Conservation (phyloP, 106 monocot species). For the Iris macrosiphon region DNA sequence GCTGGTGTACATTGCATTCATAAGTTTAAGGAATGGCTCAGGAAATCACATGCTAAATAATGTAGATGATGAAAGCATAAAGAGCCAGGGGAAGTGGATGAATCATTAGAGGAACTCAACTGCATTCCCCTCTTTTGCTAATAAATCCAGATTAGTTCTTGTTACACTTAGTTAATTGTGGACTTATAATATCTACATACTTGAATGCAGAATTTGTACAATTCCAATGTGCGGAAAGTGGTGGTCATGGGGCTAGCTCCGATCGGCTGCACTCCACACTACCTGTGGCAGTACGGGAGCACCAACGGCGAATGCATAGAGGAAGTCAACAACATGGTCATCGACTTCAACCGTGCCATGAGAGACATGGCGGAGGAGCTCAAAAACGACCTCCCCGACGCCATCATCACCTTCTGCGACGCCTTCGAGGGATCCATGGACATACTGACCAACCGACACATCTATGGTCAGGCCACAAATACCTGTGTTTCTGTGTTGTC, state of each 20-base stretch:
- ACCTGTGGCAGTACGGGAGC: slow-evolving; percentile 45
- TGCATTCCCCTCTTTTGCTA: not conserved
- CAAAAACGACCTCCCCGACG: slow-evolving; percentile 29
- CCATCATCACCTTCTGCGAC: slow-evolving; percentile 55
- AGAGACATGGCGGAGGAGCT: slow-evolving; percentile 41
- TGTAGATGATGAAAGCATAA: too few species aligned
- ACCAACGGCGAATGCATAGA: slow-evolving; percentile 42
- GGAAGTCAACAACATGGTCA: slow-evolving; percentile 52
- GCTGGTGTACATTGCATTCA: too few species aligned
- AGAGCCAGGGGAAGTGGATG: too few species aligned
- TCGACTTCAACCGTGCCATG: slow-evolving; percentile 67
- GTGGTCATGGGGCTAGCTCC: slow-evolving; percentile 80
- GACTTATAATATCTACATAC: not conserved
- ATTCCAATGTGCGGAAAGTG: slow-evolving; percentile 46
- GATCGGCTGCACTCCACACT: slow-evolving; percentile 79
- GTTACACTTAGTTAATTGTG: not conserved
- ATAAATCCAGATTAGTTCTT: too few species aligned
- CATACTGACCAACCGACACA: slow-evolving; percentile 29
- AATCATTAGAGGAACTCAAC: too few species aligned
- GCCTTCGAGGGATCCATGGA: slow-evolving; percentile 79
- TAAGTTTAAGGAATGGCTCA: too few species aligned
- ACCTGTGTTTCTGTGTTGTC: not conserved
- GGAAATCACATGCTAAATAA: too few species aligned
- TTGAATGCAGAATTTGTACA: slow-evolving; percentile 54
- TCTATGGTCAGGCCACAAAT: slow-evolving; percentile 32